A percentile compares a stretch with the other conserved stretches of the same genome.
These are phyloP conservation scores for Suhomyces faveliae DNA, from an alignment of 805 yeast species.

Conservation along the genomic window DNA sequence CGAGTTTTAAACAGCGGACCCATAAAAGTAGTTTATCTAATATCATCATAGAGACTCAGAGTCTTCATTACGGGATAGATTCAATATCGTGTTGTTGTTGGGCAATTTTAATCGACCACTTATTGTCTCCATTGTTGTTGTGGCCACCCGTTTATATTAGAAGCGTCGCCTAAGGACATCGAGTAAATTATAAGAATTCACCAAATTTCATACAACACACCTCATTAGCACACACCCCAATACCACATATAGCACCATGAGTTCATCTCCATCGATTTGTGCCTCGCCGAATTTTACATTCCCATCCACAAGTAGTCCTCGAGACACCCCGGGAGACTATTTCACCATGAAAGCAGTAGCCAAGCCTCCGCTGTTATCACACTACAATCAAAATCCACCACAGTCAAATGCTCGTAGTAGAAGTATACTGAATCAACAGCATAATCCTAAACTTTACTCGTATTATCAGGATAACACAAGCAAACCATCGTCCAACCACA, in stretches of 20 bases:
- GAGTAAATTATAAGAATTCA: neutral
- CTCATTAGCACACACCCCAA: neutral
- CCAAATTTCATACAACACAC: too few species aligned
- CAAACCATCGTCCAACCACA: constrained; percentile 6
- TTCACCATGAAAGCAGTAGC: constrained; percentile 10
- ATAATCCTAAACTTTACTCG: neutral
- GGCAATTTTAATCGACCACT: neutral
- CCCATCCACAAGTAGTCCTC: constrained; percentile 13
- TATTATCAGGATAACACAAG: neutral
- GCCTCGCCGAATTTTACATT: constrained; percentile 23
- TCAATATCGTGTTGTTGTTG: neutral
- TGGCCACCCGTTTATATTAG: neutral
- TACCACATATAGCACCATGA: constrained; percentile 6
- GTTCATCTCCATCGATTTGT: constrained; percentile 20
- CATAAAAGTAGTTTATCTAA: neutral
- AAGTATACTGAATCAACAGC: neutral
- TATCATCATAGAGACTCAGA: neutral
- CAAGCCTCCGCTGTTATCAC: neutral
- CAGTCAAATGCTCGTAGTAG: neutral
- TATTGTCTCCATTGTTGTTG: neutral
- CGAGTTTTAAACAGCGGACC: neutral
- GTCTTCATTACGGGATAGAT: neutral
- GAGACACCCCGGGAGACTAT: constrained; percentile 14
- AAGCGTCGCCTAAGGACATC: neutral
- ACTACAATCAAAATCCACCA: neutral